phyloP scores from a whole-genome alignment of 1,139 yeast genomes.

The Nakaseomyces nivariensis region DNA sequence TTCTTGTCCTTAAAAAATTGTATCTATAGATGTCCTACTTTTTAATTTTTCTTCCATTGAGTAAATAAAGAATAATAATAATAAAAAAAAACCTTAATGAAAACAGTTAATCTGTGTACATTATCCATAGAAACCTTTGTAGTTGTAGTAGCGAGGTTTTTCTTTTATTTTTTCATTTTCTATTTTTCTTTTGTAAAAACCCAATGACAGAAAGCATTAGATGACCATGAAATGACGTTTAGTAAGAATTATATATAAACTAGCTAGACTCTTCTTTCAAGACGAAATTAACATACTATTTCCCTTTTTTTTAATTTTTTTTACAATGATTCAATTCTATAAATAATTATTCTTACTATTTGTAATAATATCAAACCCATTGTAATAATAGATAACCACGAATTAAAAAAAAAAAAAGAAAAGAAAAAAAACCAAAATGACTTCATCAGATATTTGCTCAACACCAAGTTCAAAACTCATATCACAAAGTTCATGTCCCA shows the following conservation, averaged over 20 bases:
- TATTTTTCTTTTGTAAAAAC: neutral
- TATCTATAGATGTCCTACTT: neutral
- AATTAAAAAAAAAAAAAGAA: neutral
- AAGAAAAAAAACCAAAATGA: neutral
- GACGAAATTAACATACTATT: neutral
- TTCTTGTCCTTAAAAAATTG: neutral
- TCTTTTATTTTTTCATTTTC: too few relatives aligned
- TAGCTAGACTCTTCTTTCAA: neutral
- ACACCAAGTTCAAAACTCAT: neutral
- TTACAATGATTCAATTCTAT: neutral
- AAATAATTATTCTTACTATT: neutral
- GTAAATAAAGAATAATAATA: neutral
- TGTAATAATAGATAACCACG: neutral
- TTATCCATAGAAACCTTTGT: neutral
- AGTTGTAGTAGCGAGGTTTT: neutral
- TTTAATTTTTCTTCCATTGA: neutral
- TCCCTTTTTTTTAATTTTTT: neutral
- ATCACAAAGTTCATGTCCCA: slow-evolving; percentile 5
- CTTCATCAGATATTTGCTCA: neutral
- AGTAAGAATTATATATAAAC: neutral
- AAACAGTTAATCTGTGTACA: neutral
- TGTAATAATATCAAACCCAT: neutral
- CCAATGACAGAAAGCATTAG: neutral
- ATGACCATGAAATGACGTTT: neutral
- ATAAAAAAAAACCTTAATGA: neutral